Evolutionary conservation across 2,329 filamentous ascomycete species (phyloP), one percentile per base, ranked within the genome.

Genomic region (Exserohilum turcica): DNA sequence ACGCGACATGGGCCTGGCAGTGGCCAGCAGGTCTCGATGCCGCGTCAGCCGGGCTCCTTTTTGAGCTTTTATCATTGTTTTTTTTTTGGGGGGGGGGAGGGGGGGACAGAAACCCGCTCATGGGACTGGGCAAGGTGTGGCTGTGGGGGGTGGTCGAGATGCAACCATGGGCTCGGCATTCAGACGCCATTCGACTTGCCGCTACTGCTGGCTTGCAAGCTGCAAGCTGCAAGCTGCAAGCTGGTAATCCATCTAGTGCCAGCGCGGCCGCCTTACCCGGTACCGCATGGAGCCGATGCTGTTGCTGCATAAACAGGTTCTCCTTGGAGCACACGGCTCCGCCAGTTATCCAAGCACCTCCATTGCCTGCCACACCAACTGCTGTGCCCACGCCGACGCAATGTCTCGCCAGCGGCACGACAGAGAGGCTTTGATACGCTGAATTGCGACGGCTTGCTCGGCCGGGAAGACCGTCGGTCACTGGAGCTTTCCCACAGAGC

Each of bases 11-110:
- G 3, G 66, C 70, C 7, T 8, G 74, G 70, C 19, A 73, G 73
- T 1, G 71, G 66, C 32, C 71, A 75, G 13, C 61, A 67, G 19
- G 70, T 70, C 48, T 76, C 71, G 72, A 69, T 19, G 19, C 24
- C 35, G n/a, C 28, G 5, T 21, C 36, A 36, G 16, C 5, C 2
- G 19, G 35, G 21, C 28, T 27, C 19, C 21, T 18, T 12, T 12
- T 2, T 33, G 15, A 12, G 28, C 29, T 33, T 16, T n/a, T n/a
- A n/a, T n/a, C n/a, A n/a, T n/a, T 16, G 10, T 29, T 13, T 12
- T 21, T 35, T 16, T n/a, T n/a, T n/a, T n/a, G n/a, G n/a, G n/a
- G n/a, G n/a, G n/a, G n/a, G n/a, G n/a, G n/a, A n/a, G n/a, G n/a
- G n/a, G n/a, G n/a, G n/a, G n/a, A 21, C 24, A 13, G 36, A 18